Conservation (phyloP, 169 alveolate genomes). For the Plasmodium knowlesi region DNA sequence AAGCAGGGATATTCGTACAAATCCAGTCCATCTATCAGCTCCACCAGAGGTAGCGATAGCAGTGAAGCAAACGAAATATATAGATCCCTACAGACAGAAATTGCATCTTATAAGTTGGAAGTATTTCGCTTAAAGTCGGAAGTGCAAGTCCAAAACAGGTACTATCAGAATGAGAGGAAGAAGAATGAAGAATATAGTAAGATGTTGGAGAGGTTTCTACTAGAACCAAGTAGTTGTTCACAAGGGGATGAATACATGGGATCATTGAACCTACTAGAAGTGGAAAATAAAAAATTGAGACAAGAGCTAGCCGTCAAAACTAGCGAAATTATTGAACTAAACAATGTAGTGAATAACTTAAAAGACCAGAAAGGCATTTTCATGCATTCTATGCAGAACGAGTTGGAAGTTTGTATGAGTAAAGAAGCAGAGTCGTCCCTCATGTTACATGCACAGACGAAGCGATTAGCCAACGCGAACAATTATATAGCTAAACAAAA, state of each 20-base stretch:
- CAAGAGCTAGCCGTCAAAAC: constrained; percentile 2
- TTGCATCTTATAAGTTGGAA: constrained; percentile 1
- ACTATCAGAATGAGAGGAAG: constrained; percentile 17
- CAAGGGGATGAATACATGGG: background rate
- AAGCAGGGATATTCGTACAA: background rate
- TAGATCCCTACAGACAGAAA: constrained; percentile 3
- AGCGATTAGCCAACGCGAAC: constrained; percentile 17
- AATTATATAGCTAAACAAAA: constrained; percentile 5
- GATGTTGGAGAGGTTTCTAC: background rate
- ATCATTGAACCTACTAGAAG: background rate
- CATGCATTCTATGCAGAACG: constrained; percentile 4
- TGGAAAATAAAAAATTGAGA: constrained; percentile 29
- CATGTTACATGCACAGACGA: constrained; percentile 36
- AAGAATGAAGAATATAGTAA: constrained; percentile 50
- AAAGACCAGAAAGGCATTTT: constrained; percentile 12
- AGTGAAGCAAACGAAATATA: constrained; percentile 6
- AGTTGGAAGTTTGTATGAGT: constrained; percentile 18
- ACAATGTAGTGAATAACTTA: constrained; percentile 21
- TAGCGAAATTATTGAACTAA: constrained; percentile 35
- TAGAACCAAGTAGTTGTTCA: background rate
- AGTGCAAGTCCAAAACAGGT: constrained; percentile 7
- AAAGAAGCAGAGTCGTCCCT: constrained; percentile 33
- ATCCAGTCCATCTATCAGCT: background rate
- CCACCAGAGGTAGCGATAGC: background rate
- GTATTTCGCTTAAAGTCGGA: constrained; percentile 15